Percentiles rank a stretch among this genome's conserved stretches.
These are phyloP conservation scores for Silene uniflora DNA, from an alignment of 148 eudicot species.

Conservation along the genomic window DNA sequence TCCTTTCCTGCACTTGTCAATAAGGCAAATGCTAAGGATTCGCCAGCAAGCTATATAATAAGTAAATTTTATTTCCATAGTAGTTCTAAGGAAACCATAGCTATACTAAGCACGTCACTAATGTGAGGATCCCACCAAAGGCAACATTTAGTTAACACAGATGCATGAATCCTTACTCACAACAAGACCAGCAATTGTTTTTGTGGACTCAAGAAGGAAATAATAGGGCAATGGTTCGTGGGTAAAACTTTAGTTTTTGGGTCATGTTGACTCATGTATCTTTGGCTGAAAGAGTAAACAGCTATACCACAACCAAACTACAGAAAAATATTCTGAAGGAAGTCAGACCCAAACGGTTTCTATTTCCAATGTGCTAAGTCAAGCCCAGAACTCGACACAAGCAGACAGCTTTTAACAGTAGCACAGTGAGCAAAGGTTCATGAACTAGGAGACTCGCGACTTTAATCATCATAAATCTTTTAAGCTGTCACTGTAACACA, in stretches of 20 bases:
- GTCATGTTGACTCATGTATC: no score
- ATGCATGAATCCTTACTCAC: not conserved
- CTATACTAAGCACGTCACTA: not conserved
- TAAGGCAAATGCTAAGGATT: not conserved
- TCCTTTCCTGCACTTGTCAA: conserved; percentile 51
- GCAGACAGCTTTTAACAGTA: not conserved
- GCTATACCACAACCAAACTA: not conserved
- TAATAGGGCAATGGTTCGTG: not conserved
- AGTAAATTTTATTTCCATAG: not conserved
- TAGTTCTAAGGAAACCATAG: not conserved
- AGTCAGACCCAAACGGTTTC: not conserved
- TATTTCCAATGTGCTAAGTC: not conserved
- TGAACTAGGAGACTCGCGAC: not conserved
- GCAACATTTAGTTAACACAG: not conserved
- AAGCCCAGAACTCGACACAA: not conserved
- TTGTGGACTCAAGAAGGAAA: not conserved
- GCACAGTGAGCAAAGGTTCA: conserved; percentile 5
- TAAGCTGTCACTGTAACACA: not conserved
- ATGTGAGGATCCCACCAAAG: not conserved
- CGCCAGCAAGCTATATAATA: not conserved
- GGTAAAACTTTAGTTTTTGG: not conserved
- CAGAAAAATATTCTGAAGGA: not conserved
- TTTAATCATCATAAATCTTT: not conserved
- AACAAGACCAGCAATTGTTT: not conserved
- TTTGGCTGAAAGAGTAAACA: not conserved